phyloP scores from a whole-genome alignment of 2,329 filamentous ascomycete species.

The Sporothrix dimorphospora region DNA sequence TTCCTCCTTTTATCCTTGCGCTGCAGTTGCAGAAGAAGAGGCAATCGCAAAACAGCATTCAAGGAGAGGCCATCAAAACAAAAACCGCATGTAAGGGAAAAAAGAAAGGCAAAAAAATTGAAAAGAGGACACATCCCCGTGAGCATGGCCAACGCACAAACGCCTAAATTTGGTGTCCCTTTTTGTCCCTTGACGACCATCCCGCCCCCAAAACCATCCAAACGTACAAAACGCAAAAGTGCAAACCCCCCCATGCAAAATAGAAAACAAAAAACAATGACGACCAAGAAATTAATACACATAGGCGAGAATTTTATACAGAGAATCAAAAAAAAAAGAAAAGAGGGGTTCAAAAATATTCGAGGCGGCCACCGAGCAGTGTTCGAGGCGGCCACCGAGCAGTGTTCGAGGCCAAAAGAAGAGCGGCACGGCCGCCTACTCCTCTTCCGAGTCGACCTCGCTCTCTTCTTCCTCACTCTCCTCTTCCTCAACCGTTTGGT shows the following conservation, averaged over 20 bases:
- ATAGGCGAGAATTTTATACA: constrained; percentile 21
- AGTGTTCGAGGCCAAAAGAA: no score
- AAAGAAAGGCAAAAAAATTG: not conserved
- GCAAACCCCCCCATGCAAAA: not conserved
- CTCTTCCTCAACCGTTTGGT: constrained; percentile 37
- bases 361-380: not conserved
- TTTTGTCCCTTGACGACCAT: constrained; percentile 12
- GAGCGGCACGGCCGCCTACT: constrained; percentile 31
- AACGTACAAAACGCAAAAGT: constrained; percentile 1
- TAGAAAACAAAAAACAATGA: not conserved
- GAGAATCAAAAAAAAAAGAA: constrained; percentile 23
- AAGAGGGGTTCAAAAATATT: not conserved
- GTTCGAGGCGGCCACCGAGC: no score
- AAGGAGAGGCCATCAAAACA: no score
- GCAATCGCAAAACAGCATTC: no score
- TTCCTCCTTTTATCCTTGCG: no score
- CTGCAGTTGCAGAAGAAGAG: no score
- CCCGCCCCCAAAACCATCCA: not conserved
- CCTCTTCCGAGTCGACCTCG: constrained; percentile 51
- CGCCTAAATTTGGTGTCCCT: constrained; percentile 22
- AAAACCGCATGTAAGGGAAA: not conserved
- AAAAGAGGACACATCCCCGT: not conserved
- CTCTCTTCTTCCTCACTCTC: constrained; percentile 54
- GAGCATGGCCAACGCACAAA: constrained; percentile 1
- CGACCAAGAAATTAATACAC: constrained; percentile 12